Evolutionary conservation across 352 stramenopile genomes (phyloP).

Genomic region (Phytopythium ostracodes): DNA sequence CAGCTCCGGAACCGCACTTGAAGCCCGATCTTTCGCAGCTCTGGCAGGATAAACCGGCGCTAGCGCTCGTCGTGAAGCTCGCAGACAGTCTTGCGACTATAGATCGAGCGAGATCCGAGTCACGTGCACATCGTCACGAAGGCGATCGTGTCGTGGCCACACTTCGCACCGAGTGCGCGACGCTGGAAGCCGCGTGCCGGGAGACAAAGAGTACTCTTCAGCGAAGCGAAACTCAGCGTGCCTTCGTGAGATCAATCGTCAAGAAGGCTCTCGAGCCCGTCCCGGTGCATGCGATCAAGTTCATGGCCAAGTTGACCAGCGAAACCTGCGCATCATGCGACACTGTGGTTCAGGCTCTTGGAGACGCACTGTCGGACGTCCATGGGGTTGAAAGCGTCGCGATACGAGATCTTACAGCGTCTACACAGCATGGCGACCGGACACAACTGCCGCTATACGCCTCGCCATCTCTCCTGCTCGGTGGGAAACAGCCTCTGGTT

Average conservation of each 20-base stretch:
- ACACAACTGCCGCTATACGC: not conserved
- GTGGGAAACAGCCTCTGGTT: not conserved
- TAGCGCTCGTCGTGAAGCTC: not conserved
- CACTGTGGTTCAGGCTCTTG: not conserved
- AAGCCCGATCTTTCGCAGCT: not conserved
- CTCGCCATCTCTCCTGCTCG: not conserved
- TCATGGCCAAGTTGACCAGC: not conserved
- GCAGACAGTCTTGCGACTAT: not conserved
- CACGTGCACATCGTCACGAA: not conserved
- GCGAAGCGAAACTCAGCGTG: not conserved
- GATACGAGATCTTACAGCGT: not conserved
- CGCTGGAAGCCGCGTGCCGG: not conserved
- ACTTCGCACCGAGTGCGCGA: not conserved
- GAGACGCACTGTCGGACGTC: not conserved
- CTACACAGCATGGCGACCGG: no score
- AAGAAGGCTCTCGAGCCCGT: slow-evolving; percentile 1
- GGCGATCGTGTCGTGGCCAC: not conserved
- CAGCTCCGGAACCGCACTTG: not conserved
- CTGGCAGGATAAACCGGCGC: not conserved
- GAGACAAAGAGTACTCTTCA: not conserved
- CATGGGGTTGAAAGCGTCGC: not conserved
- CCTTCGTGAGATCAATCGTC: not conserved
- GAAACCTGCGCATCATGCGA: not conserved
- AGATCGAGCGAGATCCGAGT: not conserved
- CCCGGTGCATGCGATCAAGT: not conserved